These are phyloP conservation scores for Pelagomonas calceolata DNA, from an alignment of 108 stramenopile genomes.

Conservation along the genomic window DNA sequence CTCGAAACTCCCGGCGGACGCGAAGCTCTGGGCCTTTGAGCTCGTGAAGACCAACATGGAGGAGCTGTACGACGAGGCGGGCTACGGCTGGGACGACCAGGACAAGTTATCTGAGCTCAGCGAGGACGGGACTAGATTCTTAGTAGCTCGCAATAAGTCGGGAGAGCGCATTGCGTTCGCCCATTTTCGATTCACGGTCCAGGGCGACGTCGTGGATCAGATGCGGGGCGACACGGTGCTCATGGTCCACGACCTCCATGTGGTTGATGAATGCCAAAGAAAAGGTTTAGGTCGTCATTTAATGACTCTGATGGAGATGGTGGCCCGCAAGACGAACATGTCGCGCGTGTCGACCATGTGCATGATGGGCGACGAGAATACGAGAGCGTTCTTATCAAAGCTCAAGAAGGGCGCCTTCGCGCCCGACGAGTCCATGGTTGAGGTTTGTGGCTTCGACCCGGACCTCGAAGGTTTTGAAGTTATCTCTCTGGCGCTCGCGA, in stretches of 20 bases:
- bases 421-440: neutral
- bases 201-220: constrained; percentile 22
- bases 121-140: constrained; percentile 21
- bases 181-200: constrained; percentile 19
- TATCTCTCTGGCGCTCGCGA: too few relatives aligned
- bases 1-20: neutral
- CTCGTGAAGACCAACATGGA: constrained; percentile 14
- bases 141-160: neutral
- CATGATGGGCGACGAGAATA: neutral
- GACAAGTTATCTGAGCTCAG: constrained; percentile 23
- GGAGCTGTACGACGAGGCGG: constrained; percentile 21
- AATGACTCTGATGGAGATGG: neutral
- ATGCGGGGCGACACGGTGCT: constrained; percentile 17
- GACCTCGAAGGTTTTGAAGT: neutral
- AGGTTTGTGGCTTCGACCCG: neutral
- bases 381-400: neutral
- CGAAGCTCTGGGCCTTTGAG: constrained; percentile 13
- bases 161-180: constrained; percentile 2
- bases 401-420: neutral
- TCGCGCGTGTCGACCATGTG: neutral
- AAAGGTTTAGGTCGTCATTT: constrained; percentile 4
- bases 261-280: neutral
- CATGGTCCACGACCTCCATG: neutral
- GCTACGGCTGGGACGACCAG: constrained; percentile 35
- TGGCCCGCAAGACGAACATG: neutral